These are phyloP conservation scores for Agaricus subrufescens DNA, from an alignment of 768 basidiomycete genomes.

Conservation along the genomic window DNA sequence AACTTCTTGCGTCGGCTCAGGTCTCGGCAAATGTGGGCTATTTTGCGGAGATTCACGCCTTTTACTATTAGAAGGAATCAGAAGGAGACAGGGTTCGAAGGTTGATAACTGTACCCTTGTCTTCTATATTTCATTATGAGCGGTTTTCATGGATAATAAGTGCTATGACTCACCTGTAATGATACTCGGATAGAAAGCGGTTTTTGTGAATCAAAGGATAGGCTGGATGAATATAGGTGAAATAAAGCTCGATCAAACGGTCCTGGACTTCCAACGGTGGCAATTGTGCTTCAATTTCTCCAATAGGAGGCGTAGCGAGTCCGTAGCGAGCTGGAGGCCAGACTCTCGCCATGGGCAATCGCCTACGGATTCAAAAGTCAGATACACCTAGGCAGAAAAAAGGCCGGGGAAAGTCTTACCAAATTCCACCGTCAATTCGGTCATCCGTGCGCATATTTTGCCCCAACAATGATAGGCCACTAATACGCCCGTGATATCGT, in stretches of 20 bases:
- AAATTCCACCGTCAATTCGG: constrained; percentile 64
- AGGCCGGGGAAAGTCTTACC: constrained; percentile 33
- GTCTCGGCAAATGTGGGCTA: constrained; percentile 32
- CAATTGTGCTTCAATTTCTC: constrained; percentile 44
- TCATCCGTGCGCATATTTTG: constrained; percentile 61
- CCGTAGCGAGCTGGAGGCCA: constrained; percentile 59
- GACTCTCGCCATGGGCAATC: constrained; percentile 68
- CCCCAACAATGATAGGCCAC: constrained; percentile 73
- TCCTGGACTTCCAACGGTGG: constrained; percentile 64
- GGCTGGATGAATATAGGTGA: constrained; percentile 78
- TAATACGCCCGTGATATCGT: constrained; percentile 77
- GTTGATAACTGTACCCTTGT: constrained; percentile 1
- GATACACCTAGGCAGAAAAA: not conserved
- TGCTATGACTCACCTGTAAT: constrained; percentile 33
- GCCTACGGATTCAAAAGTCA: constrained; percentile 33
- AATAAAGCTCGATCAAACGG: constrained; percentile 69
- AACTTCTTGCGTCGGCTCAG: constrained; percentile 56
- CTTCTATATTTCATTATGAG: not conserved
- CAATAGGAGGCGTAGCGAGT: constrained; percentile 30
- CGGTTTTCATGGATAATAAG: not conserved
- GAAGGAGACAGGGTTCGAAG: not conserved
- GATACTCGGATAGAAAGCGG: constrained; percentile 64
- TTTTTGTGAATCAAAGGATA: constrained; percentile 78
- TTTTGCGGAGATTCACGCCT: constrained; percentile 18
- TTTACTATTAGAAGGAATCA: not conserved